Evolutionary conservation across 495 filamentous ascomycete genomes (phyloP), one percentile per base, ranked within the genome.

Genomic region (Tuber melanosporum): DNA sequence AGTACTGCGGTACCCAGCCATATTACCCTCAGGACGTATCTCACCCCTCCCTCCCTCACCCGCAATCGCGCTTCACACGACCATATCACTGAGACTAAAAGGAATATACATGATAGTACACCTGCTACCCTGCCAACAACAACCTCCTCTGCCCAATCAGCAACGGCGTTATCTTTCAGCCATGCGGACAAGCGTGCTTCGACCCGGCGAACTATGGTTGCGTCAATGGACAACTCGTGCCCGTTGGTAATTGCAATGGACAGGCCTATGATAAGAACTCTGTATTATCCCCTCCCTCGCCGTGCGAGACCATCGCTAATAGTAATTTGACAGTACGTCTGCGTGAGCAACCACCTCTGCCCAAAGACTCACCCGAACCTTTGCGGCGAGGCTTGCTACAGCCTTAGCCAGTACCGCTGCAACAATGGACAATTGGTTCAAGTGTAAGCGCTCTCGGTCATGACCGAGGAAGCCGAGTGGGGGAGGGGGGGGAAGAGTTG

Each of bases 381-480:
- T 43, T 83, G 82, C 36, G 74, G 81, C 20, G 62, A 3, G 1
- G 82, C 82, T 26, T 83, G 82, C 41, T 83, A 83, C 72, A 76
- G 42, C 3, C 47, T 74, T 19, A 79, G 57, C 75, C 66, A 83
- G 47, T 83, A 83, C 76, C 43, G 41, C 9, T 83, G 82, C 42
- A 69, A 41, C 32, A 81, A 81, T 9, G 78, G 78, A 0, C 19
- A 62, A 15, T 75, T 83, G 52, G 73, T 72, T 39, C 82, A 83
- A 52, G 15, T 73, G 3, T 82, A 77, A 41, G 69, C 41, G 71
- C 17, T 26, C 19, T 36, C 17, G n/a, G 42, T 57, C 39, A 49
- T 70, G n/a, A 44, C 20, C 10, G 41, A 6, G 39, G n/a, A 36
- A 20, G 70, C 26, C 44, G 26, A 71, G 44, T 46, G 32, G 44